Conservation (phyloP, 116 monocot genomes). For the Posidonia oceanica region DNA sequence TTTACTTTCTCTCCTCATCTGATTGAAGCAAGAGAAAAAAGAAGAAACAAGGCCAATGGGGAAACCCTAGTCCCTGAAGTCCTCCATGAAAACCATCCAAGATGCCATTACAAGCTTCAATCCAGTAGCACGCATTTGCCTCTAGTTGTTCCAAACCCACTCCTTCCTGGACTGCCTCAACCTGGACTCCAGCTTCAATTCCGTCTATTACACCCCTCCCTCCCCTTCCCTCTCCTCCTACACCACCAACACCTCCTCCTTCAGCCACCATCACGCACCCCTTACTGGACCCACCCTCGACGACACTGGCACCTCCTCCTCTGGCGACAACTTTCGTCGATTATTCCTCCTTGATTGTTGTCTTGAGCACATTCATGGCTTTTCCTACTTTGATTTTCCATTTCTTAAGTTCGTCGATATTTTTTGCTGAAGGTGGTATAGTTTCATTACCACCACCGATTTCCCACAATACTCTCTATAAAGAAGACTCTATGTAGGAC, state of each 20-base stretch:
- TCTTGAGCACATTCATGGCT: no score
- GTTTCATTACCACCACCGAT: no score
- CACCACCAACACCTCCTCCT: neutral
- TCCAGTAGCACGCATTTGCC: slow-evolving; percentile 12
- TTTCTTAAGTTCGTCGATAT: no score
- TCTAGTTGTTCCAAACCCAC: slow-evolving; percentile 11
- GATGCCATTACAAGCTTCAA: slow-evolving; percentile 25
- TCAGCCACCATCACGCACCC: neutral
- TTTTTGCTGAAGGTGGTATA: no score
- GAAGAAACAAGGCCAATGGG: slow-evolving; percentile 21
- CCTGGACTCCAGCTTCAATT: slow-evolving; percentile 11
- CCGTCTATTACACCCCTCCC: slow-evolving; percentile 15
- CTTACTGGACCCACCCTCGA: neutral
- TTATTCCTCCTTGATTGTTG: no score
- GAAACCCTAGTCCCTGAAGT: slow-evolving; percentile 21
- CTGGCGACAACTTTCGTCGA: no score
- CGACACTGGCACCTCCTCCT: neutral
- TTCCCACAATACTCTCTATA: no score
- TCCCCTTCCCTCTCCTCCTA: slow-evolving; percentile 16
- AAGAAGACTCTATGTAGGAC: no score
- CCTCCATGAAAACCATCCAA: slow-evolving; percentile 41
- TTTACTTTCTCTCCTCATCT: no score
- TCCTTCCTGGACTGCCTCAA: slow-evolving; percentile 12
- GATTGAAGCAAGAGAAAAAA: neutral
- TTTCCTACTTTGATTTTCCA: no score